Evolutionary conservation across 257 asterid species (phyloP), one percentile per base, ranked within the genome.

Genomic region (Ligustrum vulgare): DNA sequence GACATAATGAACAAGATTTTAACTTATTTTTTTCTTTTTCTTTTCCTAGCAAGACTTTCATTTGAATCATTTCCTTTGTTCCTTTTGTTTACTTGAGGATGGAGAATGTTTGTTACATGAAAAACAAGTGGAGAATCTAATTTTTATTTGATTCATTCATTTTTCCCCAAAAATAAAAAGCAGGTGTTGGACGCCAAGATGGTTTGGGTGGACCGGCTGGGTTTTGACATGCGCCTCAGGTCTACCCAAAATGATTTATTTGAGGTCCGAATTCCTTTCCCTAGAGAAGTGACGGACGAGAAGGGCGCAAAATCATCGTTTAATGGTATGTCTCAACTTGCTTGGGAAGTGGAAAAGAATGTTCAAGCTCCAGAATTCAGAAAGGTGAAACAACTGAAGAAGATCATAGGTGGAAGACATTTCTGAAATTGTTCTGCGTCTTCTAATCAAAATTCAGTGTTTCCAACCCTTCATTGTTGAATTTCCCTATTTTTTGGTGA

Each of bases 291-390:
- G 62, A 75, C 87, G 0, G 97, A 90, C 10, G 98, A 87, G 87
- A 92, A 92, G 81, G 96, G 97, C n/a, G 97, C 97, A 58, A 94
- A 94, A 88, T 94, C 98, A 75, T 89, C 97, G 72, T 94, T 90
- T 89, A 94, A 92, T 63, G 91, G 98, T 32, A 94, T 92, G 98
- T 89, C 97, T 78, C 97, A 94, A 82, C 90, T 89, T 70, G 98
- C 98, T 65, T 92, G 98, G 98, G 97, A 94, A 81, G 95, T 90
- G 69, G 98, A 94, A 76, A 94, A 89, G 89, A 90, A 89, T 79
- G 75, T 78, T 76, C 87, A 78, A 72, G 82, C 54, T 56, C 87
- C 88, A 5, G 92, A 86, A 9, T 92, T 94, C 77, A 72, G 81
- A 80, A 92, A 86, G 91, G 95, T 85, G 51, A 92, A 82, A 41